Conservation (phyloP, 345 rosid genomes). For the Salix koriyanagi region DNA sequence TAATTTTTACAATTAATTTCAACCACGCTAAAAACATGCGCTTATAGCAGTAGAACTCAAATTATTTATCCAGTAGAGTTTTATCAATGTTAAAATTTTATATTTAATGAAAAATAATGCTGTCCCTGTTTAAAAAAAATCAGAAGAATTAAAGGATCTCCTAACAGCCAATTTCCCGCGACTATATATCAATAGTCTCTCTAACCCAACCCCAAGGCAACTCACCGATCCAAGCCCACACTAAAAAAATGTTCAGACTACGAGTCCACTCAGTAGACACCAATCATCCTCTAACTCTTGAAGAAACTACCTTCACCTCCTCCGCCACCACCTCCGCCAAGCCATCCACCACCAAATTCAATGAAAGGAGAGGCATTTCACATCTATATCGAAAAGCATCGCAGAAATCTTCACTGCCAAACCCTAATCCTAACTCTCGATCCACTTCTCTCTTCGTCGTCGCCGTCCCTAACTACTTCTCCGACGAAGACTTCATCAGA, state of each 20-base stretch:
- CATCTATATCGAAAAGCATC: constrained; percentile 62
- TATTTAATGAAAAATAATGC: no score
- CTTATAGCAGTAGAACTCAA: no score
- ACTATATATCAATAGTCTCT: no score
- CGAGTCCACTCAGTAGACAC: constrained; percentile 84
- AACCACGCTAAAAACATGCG: no score
- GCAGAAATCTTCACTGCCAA: constrained; percentile 53
- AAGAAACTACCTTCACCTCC: constrained; percentile 41
- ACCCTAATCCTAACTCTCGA: constrained; percentile 58
- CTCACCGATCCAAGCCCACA: background rate
- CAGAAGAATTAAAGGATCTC: no score
- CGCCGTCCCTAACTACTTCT: constrained; percentile 80
- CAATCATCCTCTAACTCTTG: constrained; percentile 46
- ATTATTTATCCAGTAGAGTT: no score
- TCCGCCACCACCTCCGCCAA: constrained; percentile 19
- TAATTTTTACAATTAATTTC: no score
- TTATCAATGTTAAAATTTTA: no score
- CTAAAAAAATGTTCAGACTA: constrained; percentile 55
- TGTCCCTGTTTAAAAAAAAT: no score
- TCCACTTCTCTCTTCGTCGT: constrained; percentile 75
- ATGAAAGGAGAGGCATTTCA: constrained; percentile 68
- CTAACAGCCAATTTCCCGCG: background rate
- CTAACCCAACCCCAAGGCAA: background rate
- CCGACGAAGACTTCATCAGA: constrained; percentile 65
- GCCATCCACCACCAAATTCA: constrained; percentile 29